Conservation (phyloP, 2,329 filamentous ascomycete genomes). For the Microdochium bolleyi region DNA sequence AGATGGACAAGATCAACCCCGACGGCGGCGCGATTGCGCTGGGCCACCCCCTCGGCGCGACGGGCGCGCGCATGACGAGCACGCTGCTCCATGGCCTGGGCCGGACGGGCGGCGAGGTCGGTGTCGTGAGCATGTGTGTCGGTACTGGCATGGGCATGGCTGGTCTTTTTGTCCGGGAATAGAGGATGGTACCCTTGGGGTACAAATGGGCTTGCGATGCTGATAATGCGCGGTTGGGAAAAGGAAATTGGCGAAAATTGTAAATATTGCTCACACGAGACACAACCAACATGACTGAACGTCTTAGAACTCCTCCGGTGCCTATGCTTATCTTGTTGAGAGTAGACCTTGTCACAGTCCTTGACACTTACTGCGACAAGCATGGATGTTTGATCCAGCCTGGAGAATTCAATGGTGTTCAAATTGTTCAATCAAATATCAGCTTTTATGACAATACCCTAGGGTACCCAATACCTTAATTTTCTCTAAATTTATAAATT, state of each 20-base stretch:
- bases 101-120: constrained; percentile 65
- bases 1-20: constrained; percentile 71
- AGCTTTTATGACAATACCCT: too few relatives aligned
- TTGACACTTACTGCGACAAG: too few relatives aligned
- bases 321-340: too few relatives aligned
- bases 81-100: constrained; percentile 61
- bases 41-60: constrained; percentile 85
- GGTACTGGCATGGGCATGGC: constrained; percentile 77
- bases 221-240: not conserved
- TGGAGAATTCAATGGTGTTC: too few relatives aligned
- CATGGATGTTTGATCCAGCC: too few relatives aligned
- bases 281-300: not conserved
- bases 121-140: constrained; percentile 87
- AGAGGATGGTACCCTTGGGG: constrained; percentile 9
- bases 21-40: constrained; percentile 93
- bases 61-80: constrained; percentile 71
- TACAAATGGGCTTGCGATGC: not conserved
- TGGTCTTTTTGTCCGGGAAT: constrained; percentile 58
- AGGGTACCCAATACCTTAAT: too few relatives aligned
- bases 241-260: too few relatives aligned
- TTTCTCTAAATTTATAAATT: too few relatives aligned
- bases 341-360: too few relatives aligned
- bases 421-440: too few relatives aligned
- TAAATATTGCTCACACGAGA: constrained; percentile 1
- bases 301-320: too few relatives aligned